Evolutionary conservation across 257 asterid genomes (phyloP).

Genomic region (Jaltomata sinuosa): DNA sequence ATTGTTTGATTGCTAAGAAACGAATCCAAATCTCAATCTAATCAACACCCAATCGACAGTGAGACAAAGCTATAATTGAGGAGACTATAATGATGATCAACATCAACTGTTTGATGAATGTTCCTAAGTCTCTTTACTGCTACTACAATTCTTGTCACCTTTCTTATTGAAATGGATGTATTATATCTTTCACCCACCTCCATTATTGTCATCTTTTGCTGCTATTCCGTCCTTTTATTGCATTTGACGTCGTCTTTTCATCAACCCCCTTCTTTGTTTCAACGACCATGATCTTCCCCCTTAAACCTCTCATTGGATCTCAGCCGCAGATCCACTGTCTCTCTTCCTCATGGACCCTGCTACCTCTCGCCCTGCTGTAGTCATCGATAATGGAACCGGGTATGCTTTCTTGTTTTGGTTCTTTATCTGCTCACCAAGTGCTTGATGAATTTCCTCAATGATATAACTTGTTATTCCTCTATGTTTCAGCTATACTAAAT

Average conservation of each 20-base stretch:
- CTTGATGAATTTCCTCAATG: conserved; percentile 24
- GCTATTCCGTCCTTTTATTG: neutral
- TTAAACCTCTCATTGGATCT: conserved; percentile 37
- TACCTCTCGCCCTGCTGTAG: conserved; percentile 81
- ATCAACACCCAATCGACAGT: neutral
- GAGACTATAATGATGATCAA: neutral
- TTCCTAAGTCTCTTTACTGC: neutral
- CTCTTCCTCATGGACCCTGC: conserved; percentile 63
- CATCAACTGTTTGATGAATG: neutral
- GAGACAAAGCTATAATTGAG: neutral
- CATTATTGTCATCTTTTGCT: neutral
- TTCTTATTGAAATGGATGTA: conserved; percentile 18
- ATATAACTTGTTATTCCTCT: neutral
- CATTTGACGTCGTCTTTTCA: conserved; percentile 26
- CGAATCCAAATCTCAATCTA: neutral
- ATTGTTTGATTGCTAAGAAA: neutral
- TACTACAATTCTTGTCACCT: neutral
- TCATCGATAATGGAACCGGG: conserved; percentile 98
- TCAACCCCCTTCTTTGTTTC: conserved; percentile 12
- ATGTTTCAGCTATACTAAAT: conserved; percentile 63
- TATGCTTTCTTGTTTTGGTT: conserved; percentile 1
- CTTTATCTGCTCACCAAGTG: neutral
- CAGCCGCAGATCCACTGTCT: conserved; percentile 26
- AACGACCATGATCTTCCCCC: conserved; percentile 44
- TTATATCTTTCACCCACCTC: conserved; percentile 6